Conservation (phyloP, 2,329 filamentous ascomycete genomes). For the Catunica adiposa region DNA sequence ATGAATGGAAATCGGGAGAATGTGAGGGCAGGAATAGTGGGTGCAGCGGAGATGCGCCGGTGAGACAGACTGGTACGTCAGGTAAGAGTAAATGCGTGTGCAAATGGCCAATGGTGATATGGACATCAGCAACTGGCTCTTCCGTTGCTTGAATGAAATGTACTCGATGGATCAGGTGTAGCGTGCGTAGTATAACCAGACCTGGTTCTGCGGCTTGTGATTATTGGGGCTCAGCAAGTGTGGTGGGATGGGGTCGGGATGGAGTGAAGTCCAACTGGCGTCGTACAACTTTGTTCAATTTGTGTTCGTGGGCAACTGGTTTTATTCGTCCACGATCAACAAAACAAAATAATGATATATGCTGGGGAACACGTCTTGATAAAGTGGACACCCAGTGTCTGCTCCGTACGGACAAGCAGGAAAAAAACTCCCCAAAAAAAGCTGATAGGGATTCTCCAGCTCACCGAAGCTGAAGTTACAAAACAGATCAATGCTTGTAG, state of each 20-base stretch:
- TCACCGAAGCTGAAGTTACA: too few species aligned
- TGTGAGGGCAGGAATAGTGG: not conserved
- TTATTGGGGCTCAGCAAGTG: not conserved
- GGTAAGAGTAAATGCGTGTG: not conserved
- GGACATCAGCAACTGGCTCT: not conserved
- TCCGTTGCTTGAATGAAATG: not conserved
- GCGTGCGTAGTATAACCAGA: not conserved
- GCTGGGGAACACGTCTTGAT: too few species aligned
- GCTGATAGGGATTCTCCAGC: too few species aligned
- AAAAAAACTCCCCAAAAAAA: too few species aligned
- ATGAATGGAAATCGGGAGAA: not conserved
- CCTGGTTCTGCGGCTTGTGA: too few species aligned
- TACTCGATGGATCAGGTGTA: not conserved
- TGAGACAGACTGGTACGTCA: constrained; percentile 1
- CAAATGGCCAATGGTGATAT: not conserved
- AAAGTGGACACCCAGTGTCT: too few species aligned
- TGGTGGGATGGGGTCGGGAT: not conserved
- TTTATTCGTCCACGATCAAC: too few species aligned
- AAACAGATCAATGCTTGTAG: not conserved
- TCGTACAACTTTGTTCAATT: not conserved
- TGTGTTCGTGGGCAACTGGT: too few species aligned
- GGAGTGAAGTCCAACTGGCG: not conserved
- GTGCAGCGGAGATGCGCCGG: not conserved
- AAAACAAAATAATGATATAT: too few species aligned
- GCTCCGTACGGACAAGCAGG: too few species aligned